phyloP scores from a whole-genome alignment of 169 alveolate genomes.

The Theileria luwenshuni region DNA sequence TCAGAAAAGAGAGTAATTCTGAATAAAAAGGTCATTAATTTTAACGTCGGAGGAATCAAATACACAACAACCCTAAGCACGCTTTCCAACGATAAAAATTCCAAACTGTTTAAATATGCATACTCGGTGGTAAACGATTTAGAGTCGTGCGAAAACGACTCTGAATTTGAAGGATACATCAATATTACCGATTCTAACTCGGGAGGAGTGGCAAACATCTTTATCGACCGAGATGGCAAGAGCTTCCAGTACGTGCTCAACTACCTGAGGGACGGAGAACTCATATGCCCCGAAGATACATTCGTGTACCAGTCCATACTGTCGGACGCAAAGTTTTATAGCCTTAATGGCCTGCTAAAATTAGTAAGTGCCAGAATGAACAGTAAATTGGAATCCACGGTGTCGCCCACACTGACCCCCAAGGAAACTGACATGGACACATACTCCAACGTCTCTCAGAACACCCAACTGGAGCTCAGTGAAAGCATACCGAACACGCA shows the following conservation, averaged over 20 bases:
- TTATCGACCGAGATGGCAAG: slow-evolving; percentile 64
- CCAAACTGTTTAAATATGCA: slow-evolving; percentile 30
- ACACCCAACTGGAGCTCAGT: slow-evolving; percentile 9
- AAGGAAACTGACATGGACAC: not conserved
- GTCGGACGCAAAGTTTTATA: slow-evolving; percentile 52
- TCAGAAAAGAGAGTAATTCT: not conserved
- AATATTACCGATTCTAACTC: slow-evolving; percentile 15
- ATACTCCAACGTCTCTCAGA: slow-evolving; percentile 9
- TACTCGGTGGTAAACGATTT: not conserved
- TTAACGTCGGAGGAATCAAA: slow-evolving; percentile 61
- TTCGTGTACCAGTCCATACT: slow-evolving; percentile 31
- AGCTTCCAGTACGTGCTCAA: slow-evolving; percentile 39
- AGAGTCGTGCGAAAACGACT: not conserved
- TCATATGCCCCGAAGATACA: slow-evolving; percentile 46
- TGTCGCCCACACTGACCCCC: not conserved
- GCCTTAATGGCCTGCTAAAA: slow-evolving; percentile 22
- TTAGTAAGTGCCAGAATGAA: not conserved
- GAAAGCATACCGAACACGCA: slow-evolving; percentile 25
- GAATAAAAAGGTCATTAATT: slow-evolving; percentile 31
- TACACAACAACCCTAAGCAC: slow-evolving; percentile 58
- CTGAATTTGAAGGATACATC: slow-evolving; percentile 18
- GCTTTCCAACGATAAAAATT: slow-evolving; percentile 15
- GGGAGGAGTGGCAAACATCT: slow-evolving; percentile 37
- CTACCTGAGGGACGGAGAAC: slow-evolving; percentile 53
- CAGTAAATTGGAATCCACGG: no score